A percentile compares a stretch with the other conserved stretches of the same genome.
These are phyloP conservation scores for Flammula alnicola DNA, from an alignment of 1,284 basidiomycete genomes.

Conservation along the genomic window DNA sequence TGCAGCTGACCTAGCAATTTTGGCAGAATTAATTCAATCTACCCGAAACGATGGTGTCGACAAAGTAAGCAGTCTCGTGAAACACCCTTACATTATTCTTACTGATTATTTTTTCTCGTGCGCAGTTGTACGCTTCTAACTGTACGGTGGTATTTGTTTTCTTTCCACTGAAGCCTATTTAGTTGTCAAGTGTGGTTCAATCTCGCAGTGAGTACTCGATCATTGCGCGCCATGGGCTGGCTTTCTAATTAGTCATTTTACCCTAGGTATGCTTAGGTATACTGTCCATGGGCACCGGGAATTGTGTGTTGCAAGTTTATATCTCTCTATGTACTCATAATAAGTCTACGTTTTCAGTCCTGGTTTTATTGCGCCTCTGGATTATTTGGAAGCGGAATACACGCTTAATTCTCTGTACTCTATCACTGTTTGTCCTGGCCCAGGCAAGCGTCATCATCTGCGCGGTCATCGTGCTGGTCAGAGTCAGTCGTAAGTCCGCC, in stretches of 20 bases:
- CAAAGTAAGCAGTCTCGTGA: conserved; percentile 5
- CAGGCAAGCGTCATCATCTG: conserved; percentile 34
- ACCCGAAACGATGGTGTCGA: background rate
- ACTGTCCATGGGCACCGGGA: conserved; percentile 40
- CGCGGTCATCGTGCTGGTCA: conserved; percentile 32
- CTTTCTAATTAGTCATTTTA: conserved; percentile 1
- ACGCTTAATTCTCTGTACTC: conserved; percentile 39
- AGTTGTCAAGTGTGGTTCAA: conserved; percentile 37
- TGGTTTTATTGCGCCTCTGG: conserved; percentile 50
- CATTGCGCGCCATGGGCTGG: background rate
- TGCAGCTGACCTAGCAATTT: background rate
- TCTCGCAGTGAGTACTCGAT: conserved; percentile 29
- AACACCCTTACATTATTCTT: background rate
- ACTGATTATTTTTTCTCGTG: too few relatives aligned
- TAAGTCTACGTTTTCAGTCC: conserved; percentile 30
- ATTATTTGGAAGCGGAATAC: conserved; percentile 42
- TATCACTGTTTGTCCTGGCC: conserved; percentile 36
- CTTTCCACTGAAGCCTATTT: background rate
- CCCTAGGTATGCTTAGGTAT: conserved; percentile 38
- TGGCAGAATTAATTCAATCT: background rate
- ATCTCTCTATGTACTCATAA: too few relatives aligned
- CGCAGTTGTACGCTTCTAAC: conserved; percentile 9
- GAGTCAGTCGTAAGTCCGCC: conserved; percentile 38
- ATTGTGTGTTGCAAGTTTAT: too few relatives aligned
- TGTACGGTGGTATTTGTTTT: background rate